Conservation (phyloP, 1,139 yeast species). For the Saccharomycopsis hybrid region DNA sequence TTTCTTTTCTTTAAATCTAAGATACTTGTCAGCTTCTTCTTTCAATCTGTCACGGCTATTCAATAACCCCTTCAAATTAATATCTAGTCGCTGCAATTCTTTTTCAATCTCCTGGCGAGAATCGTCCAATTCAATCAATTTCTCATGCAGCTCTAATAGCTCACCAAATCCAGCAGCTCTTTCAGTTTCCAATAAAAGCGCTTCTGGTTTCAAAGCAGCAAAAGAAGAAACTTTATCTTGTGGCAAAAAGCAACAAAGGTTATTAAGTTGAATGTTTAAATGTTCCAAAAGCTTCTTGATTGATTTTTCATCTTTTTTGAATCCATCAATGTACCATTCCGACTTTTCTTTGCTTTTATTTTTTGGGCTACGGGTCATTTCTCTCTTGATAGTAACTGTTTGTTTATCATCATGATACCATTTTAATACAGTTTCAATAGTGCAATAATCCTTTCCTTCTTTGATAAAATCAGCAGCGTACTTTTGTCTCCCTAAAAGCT, state of each 20-base stretch:
- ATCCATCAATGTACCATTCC: conserved; percentile 54
- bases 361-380: conserved; percentile 31
- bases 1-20: conserved; percentile 30
- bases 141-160: conserved; percentile 50
- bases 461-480: conserved; percentile 67
- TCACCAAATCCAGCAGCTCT: conserved; percentile 68
- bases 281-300: conserved; percentile 41
- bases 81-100: conserved; percentile 21
- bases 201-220: conserved; percentile 74
- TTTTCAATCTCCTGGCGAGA: conserved; percentile 28
- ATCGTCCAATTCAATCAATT: conserved; percentile 47
- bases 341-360: conserved; percentile 40
- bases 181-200: conserved; percentile 69
- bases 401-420: conserved; percentile 30
- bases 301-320: conserved; percentile 36
- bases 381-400: conserved; percentile 39
- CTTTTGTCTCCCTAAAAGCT: conserved; percentile 72
- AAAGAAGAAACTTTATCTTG: conserved; percentile 95
- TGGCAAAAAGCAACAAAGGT: conserved; percentile 88
- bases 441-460: conserved; percentile 53
- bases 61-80: conserved; percentile 25
- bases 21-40: conserved; percentile 33
- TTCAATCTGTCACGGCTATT: conserved; percentile 32
- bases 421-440: conserved; percentile 61
- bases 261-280: conserved; percentile 79